Evolutionary conservation across 164 flowering plant genomes (phyloP).

Genomic region (Echeveria elegans): DNA sequence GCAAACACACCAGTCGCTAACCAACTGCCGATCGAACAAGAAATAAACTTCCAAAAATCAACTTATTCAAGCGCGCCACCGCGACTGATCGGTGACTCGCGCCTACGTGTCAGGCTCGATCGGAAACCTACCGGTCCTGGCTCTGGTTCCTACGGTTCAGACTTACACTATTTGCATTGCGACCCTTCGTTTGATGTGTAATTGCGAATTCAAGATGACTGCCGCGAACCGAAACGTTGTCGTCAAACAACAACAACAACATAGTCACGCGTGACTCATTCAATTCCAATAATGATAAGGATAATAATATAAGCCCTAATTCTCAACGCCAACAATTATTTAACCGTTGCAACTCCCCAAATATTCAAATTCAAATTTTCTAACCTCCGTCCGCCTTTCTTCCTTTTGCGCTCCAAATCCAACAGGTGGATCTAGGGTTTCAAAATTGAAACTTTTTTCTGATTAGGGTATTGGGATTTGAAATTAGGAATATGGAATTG

Average conservation of each 20-base stretch:
- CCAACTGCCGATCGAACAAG: neutral
- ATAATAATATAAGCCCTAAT: neutral
- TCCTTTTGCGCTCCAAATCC: neutral
- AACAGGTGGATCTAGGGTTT: neutral
- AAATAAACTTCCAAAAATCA: neutral
- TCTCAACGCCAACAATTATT: neutral
- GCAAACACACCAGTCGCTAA: neutral
- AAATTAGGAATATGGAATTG: too few species aligned
- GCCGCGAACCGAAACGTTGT: neutral
- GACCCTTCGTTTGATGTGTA: neutral
- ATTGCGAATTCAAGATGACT: neutral
- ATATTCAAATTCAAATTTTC: neutral
- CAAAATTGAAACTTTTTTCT: too few species aligned
- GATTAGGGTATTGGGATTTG: too few species aligned
- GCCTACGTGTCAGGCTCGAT: too few species aligned
- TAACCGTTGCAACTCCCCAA: conserved; percentile 6
- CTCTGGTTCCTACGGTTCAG: neutral
- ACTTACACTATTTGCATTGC: neutral
- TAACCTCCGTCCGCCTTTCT: too few species aligned
- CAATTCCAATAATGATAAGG: too few species aligned
- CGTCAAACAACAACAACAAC: too few species aligned
- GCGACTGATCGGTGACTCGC: neutral
- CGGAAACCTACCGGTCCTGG: neutral
- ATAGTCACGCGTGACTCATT: too few species aligned
- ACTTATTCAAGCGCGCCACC: neutral